Percentiles rank a stretch among this genome's conserved stretches.
These are phyloP conservation scores for Lumnitzera racemosa DNA, from an alignment of 345 rosid genomes.

Conservation along the genomic window DNA sequence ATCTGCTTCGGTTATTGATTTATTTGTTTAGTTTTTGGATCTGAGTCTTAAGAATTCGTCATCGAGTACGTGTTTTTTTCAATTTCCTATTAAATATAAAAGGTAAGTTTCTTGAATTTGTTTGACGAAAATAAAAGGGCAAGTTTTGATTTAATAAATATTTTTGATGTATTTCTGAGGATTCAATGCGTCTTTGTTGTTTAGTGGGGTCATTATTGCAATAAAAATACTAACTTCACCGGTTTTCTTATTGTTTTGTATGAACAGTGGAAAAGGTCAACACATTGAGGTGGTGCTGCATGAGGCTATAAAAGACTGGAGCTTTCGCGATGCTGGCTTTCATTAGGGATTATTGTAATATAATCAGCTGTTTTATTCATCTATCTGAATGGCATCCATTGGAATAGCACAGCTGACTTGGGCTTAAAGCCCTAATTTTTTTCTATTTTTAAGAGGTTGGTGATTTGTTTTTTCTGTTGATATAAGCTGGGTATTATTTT, in stretches of 20 bases:
- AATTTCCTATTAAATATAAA: no score
- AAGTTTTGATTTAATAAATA: no score
- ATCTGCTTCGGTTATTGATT: no score
- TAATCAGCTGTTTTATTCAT: conserved; percentile 46
- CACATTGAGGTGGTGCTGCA: conserved; percentile 7
- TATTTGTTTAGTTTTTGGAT: no score
- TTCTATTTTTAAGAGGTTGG: conserved; percentile 2
- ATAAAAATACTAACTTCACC: neutral
- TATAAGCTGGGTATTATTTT: neutral
- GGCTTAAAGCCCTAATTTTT: conserved; percentile 40
- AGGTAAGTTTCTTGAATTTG: no score
- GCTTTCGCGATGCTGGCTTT: conserved; percentile 48
- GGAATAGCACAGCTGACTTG: conserved; percentile 41
- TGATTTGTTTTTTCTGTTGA: neutral
- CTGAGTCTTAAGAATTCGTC: no score
- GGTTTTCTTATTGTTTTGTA: neutral
- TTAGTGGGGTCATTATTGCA: neutral
- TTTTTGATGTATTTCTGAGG: conserved; percentile 5
- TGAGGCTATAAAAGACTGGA: conserved; percentile 22
- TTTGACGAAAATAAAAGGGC: no score
- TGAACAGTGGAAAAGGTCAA: conserved; percentile 12
- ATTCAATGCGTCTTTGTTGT: conserved; percentile 7
- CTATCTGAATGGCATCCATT: conserved; percentile 94
- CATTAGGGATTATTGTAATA: conserved; percentile 26
- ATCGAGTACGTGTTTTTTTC: neutral